Conservation (phyloP, 2,329 filamentous ascomycete species). For the Trichoderma hamatum region DNA sequence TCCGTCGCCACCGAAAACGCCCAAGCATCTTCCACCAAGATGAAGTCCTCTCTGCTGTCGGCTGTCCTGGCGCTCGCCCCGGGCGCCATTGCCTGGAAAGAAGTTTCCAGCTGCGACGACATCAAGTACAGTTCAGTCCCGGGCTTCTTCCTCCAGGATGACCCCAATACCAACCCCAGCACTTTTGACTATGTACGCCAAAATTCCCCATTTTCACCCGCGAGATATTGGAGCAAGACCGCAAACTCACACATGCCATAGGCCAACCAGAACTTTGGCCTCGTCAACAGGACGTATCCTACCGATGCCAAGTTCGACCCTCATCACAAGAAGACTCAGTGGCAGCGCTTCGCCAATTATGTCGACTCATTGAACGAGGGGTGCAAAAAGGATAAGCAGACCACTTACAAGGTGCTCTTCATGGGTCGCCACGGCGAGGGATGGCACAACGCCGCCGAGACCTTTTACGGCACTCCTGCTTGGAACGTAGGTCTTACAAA, state of each 20-base stretch:
- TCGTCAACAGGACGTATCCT: conserved; percentile 64
- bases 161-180: conserved; percentile 55
- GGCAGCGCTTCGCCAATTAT: conserved; percentile 65
- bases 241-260: conserved; percentile 36
- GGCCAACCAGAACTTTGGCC: conserved; percentile 65
- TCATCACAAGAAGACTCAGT: conserved; percentile 55
- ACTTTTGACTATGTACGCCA: conserved; percentile 64
- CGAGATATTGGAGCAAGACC: conserved; percentile 19
- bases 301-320: conserved; percentile 51
- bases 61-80: conserved; percentile 38
- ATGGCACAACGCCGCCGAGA: conserved; percentile 64
- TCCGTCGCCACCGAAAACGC: conserved; percentile 1
- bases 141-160: conserved; percentile 68
- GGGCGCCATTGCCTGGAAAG: conserved; percentile 37
- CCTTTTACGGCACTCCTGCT: conserved; percentile 66
- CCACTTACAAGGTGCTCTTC: conserved; percentile 67
- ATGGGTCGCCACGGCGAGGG: conserved; percentile 73
- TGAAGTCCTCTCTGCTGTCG: conserved; percentile 40
- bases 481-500: conserved; percentile 61
- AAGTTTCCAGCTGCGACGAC: conserved; percentile 42
- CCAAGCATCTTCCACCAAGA: conserved; percentile 28
- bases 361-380: conserved; percentile 56
- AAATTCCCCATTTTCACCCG: neutral
- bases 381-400: conserved; percentile 44
- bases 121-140: conserved; percentile 63